phyloP scores from a whole-genome alignment of 352 stramenopile species.

The Globisporangium yorkense region DNA sequence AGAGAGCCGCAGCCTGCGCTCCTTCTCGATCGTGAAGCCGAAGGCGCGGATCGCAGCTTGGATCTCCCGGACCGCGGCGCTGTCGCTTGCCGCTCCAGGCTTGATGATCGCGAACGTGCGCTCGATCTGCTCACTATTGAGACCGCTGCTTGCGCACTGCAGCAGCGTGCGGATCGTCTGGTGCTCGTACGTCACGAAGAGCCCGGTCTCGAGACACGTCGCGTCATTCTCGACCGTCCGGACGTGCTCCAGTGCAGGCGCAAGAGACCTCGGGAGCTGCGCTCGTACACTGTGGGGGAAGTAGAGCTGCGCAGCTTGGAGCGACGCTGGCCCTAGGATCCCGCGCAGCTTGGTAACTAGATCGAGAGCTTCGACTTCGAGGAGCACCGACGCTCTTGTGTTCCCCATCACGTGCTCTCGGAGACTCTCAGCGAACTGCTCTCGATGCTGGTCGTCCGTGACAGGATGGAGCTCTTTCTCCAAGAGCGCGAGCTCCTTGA shows the following conservation, averaged over 20 bases:
- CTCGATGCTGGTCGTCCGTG: slow-evolving; percentile 5
- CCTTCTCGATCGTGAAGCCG: slow-evolving; percentile 42
- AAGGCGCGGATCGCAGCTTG: slow-evolving; percentile 28
- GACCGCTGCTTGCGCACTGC: neutral
- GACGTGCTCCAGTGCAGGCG: slow-evolving; percentile 18
- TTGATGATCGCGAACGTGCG: slow-evolving; percentile 61
- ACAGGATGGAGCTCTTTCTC: slow-evolving; percentile 5
- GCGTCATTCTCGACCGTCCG: slow-evolving; percentile 16
- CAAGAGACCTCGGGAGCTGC: slow-evolving; percentile 14
- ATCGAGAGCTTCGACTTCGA: slow-evolving; percentile 40
- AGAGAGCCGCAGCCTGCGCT: slow-evolving; percentile 31
- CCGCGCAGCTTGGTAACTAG: slow-evolving; percentile 27
- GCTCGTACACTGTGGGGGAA: slow-evolving; percentile 48
- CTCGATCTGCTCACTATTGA: slow-evolving; percentile 12
- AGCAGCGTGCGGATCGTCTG: slow-evolving; percentile 4
- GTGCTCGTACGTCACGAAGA: slow-evolving; percentile 29
- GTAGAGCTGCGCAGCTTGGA: slow-evolving; percentile 25
- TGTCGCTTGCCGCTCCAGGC: slow-evolving; percentile 36
- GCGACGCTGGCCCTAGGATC: slow-evolving; percentile 30
- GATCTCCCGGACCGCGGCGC: slow-evolving; percentile 25
- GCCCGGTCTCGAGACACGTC: slow-evolving; percentile 35
- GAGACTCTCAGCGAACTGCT: neutral
- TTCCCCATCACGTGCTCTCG: slow-evolving; percentile 1
- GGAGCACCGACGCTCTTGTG: slow-evolving; percentile 4
- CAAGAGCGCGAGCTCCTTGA: slow-evolving; percentile 1